Evolutionary conservation across 805 yeast species (phyloP), one percentile per base, ranked within the genome.

Genomic region (Lipomyces starkeyi): DNA sequence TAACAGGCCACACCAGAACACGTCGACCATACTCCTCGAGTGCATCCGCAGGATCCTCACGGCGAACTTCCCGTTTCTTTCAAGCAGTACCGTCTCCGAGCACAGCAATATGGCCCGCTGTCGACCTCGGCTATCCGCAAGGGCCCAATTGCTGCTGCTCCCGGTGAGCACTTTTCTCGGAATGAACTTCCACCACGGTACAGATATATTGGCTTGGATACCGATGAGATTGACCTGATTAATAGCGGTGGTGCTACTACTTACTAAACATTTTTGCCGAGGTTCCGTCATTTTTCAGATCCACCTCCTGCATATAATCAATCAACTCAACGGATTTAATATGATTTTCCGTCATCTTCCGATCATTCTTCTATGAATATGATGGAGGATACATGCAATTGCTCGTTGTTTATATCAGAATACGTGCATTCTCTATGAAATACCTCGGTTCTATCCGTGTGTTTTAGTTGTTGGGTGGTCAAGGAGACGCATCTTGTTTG

Each of bases 241-340:
- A 85, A 87, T 73, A 83, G 85, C 63, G 99, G 98, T 65, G 98
- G 97, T 73, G 97, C 97, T 47, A 4, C 56, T 53, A 7, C 56
- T 53, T 53, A 53, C 34, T 53, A 53, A 53, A 29, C 34, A 29
- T 53, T 53, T 53, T 22, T 29, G 56, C n/a, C 27, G 11, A 11
- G 14, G 5, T 4, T 59, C 27, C 5, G 20, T 17, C 49, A 43
- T 43, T 5, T 6, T 43, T 14, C 11, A 43, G 13, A 37, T 37
- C 14, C 40, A 37, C 40, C 40, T 43, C 14, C 13, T 2, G 11
- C 20, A 43, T 43, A 43, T 2, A 5, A 43, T 7, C 22, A n/a
- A n/a, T n/a, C 49, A 35, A 9, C 43, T 4, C 43, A 3, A 37
- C 43, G n/a, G 17, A 37, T 13, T 14, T 9, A 37, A 37, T 37